Base-by-base conservation (phyloP, 345 rosid genomes). In the Schrenkiella parvula region DNA sequence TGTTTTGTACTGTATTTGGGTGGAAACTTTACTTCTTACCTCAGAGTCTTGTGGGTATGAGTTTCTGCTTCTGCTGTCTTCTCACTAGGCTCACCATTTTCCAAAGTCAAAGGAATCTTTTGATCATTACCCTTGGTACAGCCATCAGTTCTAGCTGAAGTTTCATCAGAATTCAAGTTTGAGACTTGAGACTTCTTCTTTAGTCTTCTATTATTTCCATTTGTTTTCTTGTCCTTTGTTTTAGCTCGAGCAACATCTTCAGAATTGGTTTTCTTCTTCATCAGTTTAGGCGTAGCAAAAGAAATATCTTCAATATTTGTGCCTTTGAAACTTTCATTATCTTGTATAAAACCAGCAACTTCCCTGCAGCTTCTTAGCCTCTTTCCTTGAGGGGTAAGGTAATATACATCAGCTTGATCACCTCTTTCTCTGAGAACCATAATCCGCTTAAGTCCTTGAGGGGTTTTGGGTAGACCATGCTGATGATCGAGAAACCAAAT, bases 151-250 rank as follows among this genome's bases (percentile, higher is more conserved):
- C 54, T 64, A n/a, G 66, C 63, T 35, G 53, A 60, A 66, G 37
- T 54, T 38, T 56, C 57, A 17, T 79, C 82, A 70, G 83, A 75
- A 35, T 82, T 87, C 63, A 87, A 79, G 46, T 82, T 87, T 53
- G 66, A 55, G 2, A 52, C 12, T 38, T 73, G 85, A 69, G 75
- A 79, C 66, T 75, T 85, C 79, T 81, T 90, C 77, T 70, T 78
- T 25, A 82, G 84, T 41, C 86, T 74, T 65, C 78, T 63, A 18
- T 19, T 53, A 32, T 51, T 82, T 25, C 52, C 64, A 66, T 78
- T 83, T 17, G 2, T 64, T 18, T 69, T 44, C 68, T 73, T 71
- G 26, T 69, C 28, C 64, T 63, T 79, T 37, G 10, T 66, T 28
- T 67, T 70, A 21, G 59, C 58, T 7, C 1, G 0, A 34, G 38